Evolutionary conservation across 371 early-diverging fungal species (phyloP).

Genomic region (Massospora cicadina): DNA sequence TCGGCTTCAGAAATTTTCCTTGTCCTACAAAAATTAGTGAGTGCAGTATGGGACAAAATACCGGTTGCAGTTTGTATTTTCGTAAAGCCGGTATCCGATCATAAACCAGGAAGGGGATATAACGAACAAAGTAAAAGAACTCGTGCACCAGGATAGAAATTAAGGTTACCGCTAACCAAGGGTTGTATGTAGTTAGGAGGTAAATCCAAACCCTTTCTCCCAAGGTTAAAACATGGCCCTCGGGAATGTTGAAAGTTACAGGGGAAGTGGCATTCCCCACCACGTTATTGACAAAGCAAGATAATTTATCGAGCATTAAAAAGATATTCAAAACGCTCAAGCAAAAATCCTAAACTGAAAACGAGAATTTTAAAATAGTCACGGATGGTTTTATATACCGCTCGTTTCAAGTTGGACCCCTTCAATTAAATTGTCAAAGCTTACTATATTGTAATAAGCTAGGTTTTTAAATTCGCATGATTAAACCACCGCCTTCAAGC

Average conservation of each 20-base stretch:
- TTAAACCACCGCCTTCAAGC: too few species aligned
- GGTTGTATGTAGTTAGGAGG: conserved; percentile 1
- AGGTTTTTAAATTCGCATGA: too few species aligned
- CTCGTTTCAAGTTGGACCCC: too few species aligned
- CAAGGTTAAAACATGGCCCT: neutral
- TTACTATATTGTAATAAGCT: too few species aligned
- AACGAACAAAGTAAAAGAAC: conserved; percentile 58
- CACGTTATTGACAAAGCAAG: neutral
- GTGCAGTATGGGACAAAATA: conserved; percentile 16
- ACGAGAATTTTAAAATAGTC: too few species aligned
- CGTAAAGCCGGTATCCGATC: conserved; percentile 48
- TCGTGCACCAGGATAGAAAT: conserved; percentile 46
- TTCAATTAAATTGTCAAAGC: too few species aligned
- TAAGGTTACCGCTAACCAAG: conserved; percentile 3
- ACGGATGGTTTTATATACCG: too few species aligned
- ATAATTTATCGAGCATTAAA: neutral
- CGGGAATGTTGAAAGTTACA: conserved; percentile 4
- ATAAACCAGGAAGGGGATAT: conserved; percentile 48
- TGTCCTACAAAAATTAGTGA: conserved; percentile 23
- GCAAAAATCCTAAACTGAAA: too few species aligned
- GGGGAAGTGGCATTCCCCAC: neutral
- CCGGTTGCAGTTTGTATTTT: conserved; percentile 71
- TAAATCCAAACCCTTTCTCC: neutral
- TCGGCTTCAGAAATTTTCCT: conserved; percentile 40
- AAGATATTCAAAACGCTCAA: too few species aligned